Evolutionary conservation across 305 asterid species (phyloP).

Genomic region (Fraxinus dipetala): DNA sequence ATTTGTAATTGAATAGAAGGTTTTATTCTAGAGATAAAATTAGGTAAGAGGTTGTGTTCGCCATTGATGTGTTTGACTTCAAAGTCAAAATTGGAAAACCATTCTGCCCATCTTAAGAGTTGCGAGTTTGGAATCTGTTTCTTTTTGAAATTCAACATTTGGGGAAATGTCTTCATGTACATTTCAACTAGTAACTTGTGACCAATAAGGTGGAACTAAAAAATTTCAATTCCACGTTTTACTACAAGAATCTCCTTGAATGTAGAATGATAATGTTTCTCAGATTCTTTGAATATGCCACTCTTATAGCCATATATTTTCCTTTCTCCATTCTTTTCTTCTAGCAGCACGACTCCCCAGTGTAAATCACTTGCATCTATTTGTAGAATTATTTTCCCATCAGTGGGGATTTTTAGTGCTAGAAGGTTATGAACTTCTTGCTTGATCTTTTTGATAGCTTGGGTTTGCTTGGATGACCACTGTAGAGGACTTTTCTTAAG

Average conservation of each 20-base stretch:
- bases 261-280: neutral
- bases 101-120: neutral
- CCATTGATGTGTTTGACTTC: neutral
- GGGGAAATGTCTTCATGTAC: neutral
- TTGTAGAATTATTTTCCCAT: neutral
- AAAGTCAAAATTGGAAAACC: neutral
- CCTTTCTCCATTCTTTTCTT: neutral
- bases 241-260: neutral
- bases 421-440: neutral
- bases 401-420: neutral
- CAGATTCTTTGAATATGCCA: neutral
- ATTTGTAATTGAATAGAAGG: neutral
- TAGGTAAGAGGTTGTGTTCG: neutral
- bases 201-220: neutral
- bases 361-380: neutral
- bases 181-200: neutral
- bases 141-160: neutral
- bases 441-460: neutral
- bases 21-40: too few relatives aligned
- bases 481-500: neutral
- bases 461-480: neutral
- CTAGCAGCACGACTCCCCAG: neutral
- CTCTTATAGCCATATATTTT: neutral
- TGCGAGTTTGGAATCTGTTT: neutral
- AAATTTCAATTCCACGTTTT: neutral